These are phyloP conservation scores for Teratosphaeria epicoccoides DNA, from an alignment of 2,329 filamentous ascomycete species.

Conservation along the genomic window DNA sequence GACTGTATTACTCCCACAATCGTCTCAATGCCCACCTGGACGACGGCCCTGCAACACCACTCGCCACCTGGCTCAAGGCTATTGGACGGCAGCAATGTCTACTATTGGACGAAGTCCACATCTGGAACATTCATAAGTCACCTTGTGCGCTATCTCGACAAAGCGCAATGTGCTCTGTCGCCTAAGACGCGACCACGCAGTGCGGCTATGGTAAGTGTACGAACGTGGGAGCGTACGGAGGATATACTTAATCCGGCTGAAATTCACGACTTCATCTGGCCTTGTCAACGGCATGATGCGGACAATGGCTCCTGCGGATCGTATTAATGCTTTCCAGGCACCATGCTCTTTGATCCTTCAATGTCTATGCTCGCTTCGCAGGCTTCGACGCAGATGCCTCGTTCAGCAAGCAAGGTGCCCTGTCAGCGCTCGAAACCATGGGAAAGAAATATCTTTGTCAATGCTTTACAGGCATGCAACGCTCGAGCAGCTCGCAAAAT, in stretches of 20 bases:
- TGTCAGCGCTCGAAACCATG: not conserved
- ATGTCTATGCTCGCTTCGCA: not conserved
- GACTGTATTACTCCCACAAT: conserved; percentile 13
- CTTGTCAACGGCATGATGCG: not conserved
- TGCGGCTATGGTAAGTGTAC: not conserved
- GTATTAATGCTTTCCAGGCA: not conserved
- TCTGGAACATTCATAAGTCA: conserved; percentile 18
- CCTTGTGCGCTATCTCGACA: not conserved
- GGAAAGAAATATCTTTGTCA: not conserved
- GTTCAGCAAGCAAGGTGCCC: not conserved
- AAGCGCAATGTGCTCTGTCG: not conserved
- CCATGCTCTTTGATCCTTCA: not conserved
- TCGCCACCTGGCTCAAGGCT: conserved; percentile 12
- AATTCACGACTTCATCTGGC: not conserved
- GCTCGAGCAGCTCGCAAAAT: no score
- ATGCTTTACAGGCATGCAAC: no score
- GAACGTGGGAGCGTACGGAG: not conserved
- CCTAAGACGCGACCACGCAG: not conserved
- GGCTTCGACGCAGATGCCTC: not conserved
- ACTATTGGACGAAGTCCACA: conserved; percentile 11
- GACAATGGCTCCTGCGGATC: not conserved
- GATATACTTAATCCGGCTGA: not conserved
- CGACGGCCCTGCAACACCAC: conserved; percentile 14
- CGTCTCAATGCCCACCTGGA: conserved; percentile 20
- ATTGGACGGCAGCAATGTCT: conserved; percentile 9